Evolutionary conservation across 1,139 yeast species (phyloP).

Genomic region (Meyerozyma smithsonii): DNA sequence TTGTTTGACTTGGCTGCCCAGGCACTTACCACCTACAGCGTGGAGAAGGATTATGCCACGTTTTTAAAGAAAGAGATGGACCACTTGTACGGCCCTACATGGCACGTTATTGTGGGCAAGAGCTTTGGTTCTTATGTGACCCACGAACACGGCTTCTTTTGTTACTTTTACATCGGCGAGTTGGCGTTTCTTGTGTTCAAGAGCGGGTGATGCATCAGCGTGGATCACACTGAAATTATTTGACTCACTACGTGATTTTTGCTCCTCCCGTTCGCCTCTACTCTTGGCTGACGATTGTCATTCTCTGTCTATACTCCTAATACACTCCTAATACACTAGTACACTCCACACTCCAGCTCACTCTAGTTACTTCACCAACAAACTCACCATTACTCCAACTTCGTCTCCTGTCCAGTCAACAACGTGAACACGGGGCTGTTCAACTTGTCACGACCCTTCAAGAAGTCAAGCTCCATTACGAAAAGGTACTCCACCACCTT

Average conservation of each 20-base stretch:
- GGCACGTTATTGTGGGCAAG: conserved; percentile 96
- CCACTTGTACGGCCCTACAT: conserved; percentile 65
- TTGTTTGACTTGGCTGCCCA: conserved; percentile 55
- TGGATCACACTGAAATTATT: too few species aligned
- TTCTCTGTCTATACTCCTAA: too few species aligned
- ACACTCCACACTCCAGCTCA: too few species aligned
- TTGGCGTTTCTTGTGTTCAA: conserved; percentile 80
- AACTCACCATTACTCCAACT: conserved; percentile 17
- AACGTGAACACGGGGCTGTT: conserved; percentile 84
- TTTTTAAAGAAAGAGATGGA: conserved; percentile 69
- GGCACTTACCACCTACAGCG: conserved; percentile 37
- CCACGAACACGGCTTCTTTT: conserved; percentile 79
- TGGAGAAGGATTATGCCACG: conserved; percentile 77
- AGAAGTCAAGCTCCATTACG: conserved; percentile 90
- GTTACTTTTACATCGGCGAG: conserved; percentile 79
- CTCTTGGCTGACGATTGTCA: too few species aligned
- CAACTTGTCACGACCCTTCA: conserved; percentile 87
- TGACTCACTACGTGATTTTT: too few species aligned
- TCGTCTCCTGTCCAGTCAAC: conserved; percentile 74
- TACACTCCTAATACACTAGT: too few species aligned
- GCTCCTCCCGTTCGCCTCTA: too few species aligned
- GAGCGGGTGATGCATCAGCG: conserved; percentile 56
- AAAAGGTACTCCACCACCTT: conserved; percentile 76
- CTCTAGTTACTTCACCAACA: too few species aligned
- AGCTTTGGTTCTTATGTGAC: conserved; percentile 93